A percentile compares a stretch with the other conserved stretches of the same genome.
Conservation (phyloP, 139 green algal genomes). For the Closterium sp. region DNA sequence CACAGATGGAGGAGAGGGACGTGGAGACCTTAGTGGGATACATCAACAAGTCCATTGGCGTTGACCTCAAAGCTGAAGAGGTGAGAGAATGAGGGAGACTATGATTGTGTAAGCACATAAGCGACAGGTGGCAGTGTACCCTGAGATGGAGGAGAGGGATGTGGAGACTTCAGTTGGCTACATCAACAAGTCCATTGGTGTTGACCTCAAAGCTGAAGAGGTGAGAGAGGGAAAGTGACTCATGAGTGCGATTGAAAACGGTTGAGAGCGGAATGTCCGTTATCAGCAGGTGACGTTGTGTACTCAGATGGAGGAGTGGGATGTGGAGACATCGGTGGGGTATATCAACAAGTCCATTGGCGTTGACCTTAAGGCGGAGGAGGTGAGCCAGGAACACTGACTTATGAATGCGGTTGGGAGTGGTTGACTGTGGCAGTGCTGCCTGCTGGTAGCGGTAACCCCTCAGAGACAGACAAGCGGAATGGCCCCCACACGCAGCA, state of each 20-base stretch:
- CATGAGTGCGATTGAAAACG: too few relatives aligned
- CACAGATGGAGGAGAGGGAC: conserved; percentile 66
- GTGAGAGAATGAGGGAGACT: neutral
- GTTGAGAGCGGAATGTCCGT: too few relatives aligned
- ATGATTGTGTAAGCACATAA: neutral
- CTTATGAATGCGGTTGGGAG: too few relatives aligned
- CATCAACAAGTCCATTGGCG: conserved; percentile 82
- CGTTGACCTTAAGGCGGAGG: conserved; percentile 57
- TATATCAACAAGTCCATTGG: conserved; percentile 86
- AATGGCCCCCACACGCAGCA: too few relatives aligned
- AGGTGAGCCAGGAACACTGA: conserved; percentile 4
- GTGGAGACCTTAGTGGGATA: conserved; percentile 65
- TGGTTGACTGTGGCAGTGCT: too few relatives aligned
- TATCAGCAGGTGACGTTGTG: too few relatives aligned
- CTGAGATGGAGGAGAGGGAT: too few relatives aligned
- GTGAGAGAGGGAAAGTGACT: neutral
- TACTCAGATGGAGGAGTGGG: conserved; percentile 65
- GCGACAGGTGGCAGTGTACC: conserved; percentile 63
- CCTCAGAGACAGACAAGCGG: too few relatives aligned
- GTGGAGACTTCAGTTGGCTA: conserved; percentile 57
- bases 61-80: conserved; percentile 58
- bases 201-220: conserved; percentile 58
- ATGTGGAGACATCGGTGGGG: conserved; percentile 59
- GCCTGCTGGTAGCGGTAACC: too few relatives aligned
- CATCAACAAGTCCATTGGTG: conserved; percentile 81